Evolutionary conservation across 164 flowering plant species (phyloP).

Genomic region (Annona squamosa): DNA sequence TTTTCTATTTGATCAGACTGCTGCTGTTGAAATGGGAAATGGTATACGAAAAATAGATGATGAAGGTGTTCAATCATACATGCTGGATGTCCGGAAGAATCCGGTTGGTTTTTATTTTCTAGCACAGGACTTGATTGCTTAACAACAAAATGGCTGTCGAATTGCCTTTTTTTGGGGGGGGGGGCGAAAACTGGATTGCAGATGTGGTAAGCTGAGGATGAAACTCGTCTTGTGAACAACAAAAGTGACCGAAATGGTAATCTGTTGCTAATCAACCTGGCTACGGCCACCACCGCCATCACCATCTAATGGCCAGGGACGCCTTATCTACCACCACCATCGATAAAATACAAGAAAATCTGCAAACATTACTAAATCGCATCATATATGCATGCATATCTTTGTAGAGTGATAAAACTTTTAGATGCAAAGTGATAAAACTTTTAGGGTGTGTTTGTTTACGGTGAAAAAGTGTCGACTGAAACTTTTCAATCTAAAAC

Average conservation of each 20-base stretch:
- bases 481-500: too few species aligned
- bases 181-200: slow-evolving; percentile 93
- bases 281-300: not conserved
- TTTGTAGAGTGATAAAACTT: too few species aligned
- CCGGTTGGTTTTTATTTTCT: slow-evolving; percentile 41
- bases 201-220: slow-evolving; percentile 95
- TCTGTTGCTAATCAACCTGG: slow-evolving; percentile 68
- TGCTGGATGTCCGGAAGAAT: slow-evolving; percentile 85
- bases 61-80: slow-evolving; percentile 83
- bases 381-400: too few species aligned
- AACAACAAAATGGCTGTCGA: not conserved
- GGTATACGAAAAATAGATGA: slow-evolving; percentile 70
- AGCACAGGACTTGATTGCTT: not conserved
- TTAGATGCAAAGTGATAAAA: too few species aligned
- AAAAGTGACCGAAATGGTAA: slow-evolving; percentile 81
- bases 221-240: slow-evolving; percentile 66
- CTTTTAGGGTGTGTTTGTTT: too few species aligned
- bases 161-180: slow-evolving; percentile 59
- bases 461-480: too few species aligned
- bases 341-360: too few species aligned
- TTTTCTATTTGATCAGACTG: slow-evolving; percentile 42
- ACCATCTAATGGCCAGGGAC: too few species aligned
- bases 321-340: too few species aligned
- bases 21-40: slow-evolving; percentile 81
- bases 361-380: too few species aligned